phyloP scores from a whole-genome alignment of 768 basidiomycete species.

The Suillus cothurnatus region DNA sequence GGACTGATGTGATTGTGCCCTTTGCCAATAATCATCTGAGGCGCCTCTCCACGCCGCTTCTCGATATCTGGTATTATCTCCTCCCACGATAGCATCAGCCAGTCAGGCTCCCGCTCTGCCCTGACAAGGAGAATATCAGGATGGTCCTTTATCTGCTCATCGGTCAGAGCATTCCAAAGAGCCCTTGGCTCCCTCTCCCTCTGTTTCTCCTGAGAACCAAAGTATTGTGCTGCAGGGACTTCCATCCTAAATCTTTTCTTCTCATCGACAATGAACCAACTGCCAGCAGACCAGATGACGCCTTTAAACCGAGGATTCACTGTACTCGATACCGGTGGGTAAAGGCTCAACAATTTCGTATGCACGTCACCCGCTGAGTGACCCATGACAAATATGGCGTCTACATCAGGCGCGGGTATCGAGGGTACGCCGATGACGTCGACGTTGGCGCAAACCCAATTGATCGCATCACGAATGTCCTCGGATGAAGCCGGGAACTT shows the following conservation, averaged over 20 bases:
- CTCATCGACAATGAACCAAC: slow-evolving; percentile 40
- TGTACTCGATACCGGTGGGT: slow-evolving; percentile 39
- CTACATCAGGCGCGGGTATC: slow-evolving; percentile 38
- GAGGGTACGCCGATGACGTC: slow-evolving; percentile 17
- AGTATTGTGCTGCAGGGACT: slow-evolving; percentile 29
- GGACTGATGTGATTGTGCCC: slow-evolving; percentile 70
- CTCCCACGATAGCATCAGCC: slow-evolving; percentile 37
- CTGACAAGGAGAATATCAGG: slow-evolving; percentile 52
- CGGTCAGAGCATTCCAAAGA: slow-evolving; percentile 41
- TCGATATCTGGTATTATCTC: slow-evolving; percentile 43
- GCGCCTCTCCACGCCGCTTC: slow-evolving; percentile 34
- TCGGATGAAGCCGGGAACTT: slow-evolving; percentile 56
- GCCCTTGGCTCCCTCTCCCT: slow-evolving; percentile 44
- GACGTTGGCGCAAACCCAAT: slow-evolving; percentile 50
- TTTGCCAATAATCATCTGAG: slow-evolving; percentile 40
- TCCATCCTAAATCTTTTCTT: slow-evolving; percentile 28
- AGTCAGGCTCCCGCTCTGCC: slow-evolving; percentile 56
- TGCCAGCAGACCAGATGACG: slow-evolving; percentile 47
- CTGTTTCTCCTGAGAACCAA: slow-evolving; percentile 42
- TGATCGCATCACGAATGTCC: slow-evolving; percentile 61
- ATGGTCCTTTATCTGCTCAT: slow-evolving; percentile 37
- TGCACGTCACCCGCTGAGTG: slow-evolving; percentile 67
- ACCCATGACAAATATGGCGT: slow-evolving; percentile 50
- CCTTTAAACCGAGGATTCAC: slow-evolving; percentile 39
- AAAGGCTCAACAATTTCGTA: slow-evolving; percentile 45